A percentile compares a stretch with the other conserved stretches of the same genome.
phyloP scores from a whole-genome alignment of 805 yeast species.

The Pichia scutulata region DNA sequence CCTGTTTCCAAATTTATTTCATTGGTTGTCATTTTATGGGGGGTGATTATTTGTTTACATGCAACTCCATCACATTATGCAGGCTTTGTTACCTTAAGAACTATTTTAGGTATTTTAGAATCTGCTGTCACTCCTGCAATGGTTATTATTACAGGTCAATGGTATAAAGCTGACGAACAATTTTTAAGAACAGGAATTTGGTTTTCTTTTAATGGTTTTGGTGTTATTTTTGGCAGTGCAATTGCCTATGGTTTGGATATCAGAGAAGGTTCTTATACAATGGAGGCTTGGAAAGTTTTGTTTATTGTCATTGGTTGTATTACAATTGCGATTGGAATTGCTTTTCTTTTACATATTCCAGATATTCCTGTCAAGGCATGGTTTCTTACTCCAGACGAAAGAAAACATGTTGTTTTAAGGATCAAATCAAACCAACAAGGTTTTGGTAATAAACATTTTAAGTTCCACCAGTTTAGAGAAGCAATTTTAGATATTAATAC shows the following conservation, averaged over 20 bases:
- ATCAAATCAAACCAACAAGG: background rate
- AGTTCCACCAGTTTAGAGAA: background rate
- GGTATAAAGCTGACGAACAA: background rate
- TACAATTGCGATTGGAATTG: background rate
- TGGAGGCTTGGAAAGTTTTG: background rate
- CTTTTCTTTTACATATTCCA: background rate
- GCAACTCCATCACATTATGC: background rate
- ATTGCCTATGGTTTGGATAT: background rate
- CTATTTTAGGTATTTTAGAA: background rate
- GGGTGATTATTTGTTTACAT: background rate
- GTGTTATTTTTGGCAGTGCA: background rate
- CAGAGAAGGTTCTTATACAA: background rate
- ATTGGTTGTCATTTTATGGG: background rate
- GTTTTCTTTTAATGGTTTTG: background rate
- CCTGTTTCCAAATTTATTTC: background rate
- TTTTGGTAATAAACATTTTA: background rate
- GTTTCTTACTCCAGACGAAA: background rate
- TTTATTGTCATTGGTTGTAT: background rate
- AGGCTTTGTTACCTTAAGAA: background rate
- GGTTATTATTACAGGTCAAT: background rate
- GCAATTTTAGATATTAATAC: slow-evolving; percentile 44
- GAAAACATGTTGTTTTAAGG: background rate
- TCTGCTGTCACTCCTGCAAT: background rate
- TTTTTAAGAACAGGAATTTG: background rate
- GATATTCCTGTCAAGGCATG: background rate